Conservation (phyloP, 176 grass and related monocot species). For the Carex parvula region DNA sequence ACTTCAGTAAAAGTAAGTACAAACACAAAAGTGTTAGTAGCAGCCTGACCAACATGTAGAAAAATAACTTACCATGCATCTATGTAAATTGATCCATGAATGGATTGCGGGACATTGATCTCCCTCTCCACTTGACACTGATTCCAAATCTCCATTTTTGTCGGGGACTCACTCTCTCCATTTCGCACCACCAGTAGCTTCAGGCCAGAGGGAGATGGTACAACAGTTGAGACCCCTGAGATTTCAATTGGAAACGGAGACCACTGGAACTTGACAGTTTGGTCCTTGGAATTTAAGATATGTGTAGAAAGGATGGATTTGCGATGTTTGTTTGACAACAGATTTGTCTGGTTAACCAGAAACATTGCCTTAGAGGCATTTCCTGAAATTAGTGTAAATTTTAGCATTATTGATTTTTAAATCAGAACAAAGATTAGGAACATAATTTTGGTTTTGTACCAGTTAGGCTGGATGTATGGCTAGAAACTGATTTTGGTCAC, state of each 20-base stretch:
- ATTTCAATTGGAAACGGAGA: constrained; percentile 88
- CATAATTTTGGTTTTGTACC: neutral
- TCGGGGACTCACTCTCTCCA: constrained; percentile 69
- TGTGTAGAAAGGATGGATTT: constrained; percentile 57
- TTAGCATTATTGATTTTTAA: neutral
- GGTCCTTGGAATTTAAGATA: constrained; percentile 54
- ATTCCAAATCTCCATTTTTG: constrained; percentile 79
- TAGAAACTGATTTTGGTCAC: neutral
- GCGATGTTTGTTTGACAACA: constrained; percentile 68
- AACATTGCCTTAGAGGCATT: constrained; percentile 57
- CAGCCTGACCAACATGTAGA: neutral
- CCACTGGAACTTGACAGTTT: constrained; percentile 63
- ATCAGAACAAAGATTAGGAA: neutral
- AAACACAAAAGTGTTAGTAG: neutral
- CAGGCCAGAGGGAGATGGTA: constrained; percentile 72
- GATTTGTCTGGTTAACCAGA: constrained; percentile 51
- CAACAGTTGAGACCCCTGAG: constrained; percentile 53
- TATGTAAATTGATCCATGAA: constrained; percentile 71
- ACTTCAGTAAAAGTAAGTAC: neutral
- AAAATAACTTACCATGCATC: constrained; percentile 61
- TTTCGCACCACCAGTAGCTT: constrained; percentile 73
- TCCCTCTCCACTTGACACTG: constrained; percentile 67
- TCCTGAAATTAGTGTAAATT: constrained; percentile 38
- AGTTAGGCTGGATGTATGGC: neutral
- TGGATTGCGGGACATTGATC: constrained; percentile 60